Base-by-base conservation (phyloP, 768 basidiomycete genomes). In the Lentinula sp. region DNA sequence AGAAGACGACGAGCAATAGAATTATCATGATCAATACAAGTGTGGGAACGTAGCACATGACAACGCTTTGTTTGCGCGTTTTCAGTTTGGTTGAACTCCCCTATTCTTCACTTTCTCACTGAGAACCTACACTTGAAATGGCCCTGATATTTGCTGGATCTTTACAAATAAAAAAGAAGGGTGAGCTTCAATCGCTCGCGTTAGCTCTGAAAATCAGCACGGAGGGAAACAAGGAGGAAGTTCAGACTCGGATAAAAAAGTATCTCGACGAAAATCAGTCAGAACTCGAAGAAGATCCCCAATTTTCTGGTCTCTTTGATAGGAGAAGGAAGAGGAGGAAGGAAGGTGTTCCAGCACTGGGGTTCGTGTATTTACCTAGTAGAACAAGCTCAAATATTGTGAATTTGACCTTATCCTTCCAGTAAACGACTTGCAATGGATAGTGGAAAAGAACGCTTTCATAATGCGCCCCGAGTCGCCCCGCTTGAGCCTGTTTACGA, bases 131-230 rank as follows among this genome's bases (percentile, higher is more conserved):
- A 28, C 28, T 66, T 59, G 53, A 61, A 62, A 63, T 65, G 59
- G 51, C 76, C 39, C 60, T 74, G 61, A 62, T 71, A 37, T 86
- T 74, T 67, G 67, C 81, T 43, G 87, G 87, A 50, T 70, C 82
- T 32, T 78, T 88, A 32, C 79, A 76, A 62, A 67, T 80, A n/a
- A 88, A 89, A 73, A 88, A 86, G 74, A 89, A 89, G 70, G 76
- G 76, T 3, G 87, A 89, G 20, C 79, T 90, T 3, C 85, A 81
- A 65, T 80, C 82, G 60, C 83, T 89, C 39, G 85, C 87, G 1
- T 1, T 62, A 4, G 83, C 84, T 4, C 78, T 90, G 23, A 68
- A 70, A 0, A 70, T 87, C 61, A 79, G 76, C 50, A 80, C 82
- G 57, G 60, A 72, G 39, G 87, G 87, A 42, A 89, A 85, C 1